Evolutionary conservation across 345 rosid species (phyloP).

Genomic region (Eucalyptus shirleyi): DNA sequence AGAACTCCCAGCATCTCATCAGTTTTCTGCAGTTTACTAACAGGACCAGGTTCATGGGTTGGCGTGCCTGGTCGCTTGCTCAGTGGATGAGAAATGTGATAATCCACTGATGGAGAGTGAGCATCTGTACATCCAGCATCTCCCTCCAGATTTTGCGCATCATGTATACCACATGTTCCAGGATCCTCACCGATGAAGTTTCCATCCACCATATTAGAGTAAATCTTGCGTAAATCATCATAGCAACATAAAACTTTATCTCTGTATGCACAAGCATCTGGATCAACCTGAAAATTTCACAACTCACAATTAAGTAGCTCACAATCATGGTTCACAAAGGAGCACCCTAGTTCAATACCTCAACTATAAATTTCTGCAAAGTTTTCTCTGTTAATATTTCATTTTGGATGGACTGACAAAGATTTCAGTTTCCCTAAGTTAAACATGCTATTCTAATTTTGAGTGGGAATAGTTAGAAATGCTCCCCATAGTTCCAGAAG

Average conservation of each 20-base stretch:
- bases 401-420: not conserved
- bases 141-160: slow-evolving; percentile 6
- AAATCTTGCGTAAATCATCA: slow-evolving; percentile 34
- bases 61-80: slow-evolving; percentile 19
- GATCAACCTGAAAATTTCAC: slow-evolving; percentile 44
- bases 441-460: not conserved
- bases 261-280: slow-evolving; percentile 38
- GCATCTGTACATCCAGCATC: slow-evolving; percentile 7
- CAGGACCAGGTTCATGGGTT: not conserved
- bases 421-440: not conserved
- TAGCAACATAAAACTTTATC: slow-evolving; percentile 31
- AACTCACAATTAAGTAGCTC: not conserved
- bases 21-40: slow-evolving; percentile 29
- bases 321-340: not conserved
- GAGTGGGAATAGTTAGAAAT: not conserved
- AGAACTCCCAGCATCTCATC: slow-evolving; percentile 11
- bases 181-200: slow-evolving; percentile 5
- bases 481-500: not conserved
- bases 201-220: slow-evolving; percentile 14
- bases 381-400: not conserved
- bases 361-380: not conserved
- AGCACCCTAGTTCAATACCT: not conserved
- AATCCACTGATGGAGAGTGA: not conserved
- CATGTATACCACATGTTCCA: not conserved
- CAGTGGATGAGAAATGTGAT: slow-evolving; percentile 11